These are phyloP conservation scores for Chaetothyriales sp. DNA, from an alignment of 2,329 filamentous ascomycete genomes.

Conservation along the genomic window DNA sequence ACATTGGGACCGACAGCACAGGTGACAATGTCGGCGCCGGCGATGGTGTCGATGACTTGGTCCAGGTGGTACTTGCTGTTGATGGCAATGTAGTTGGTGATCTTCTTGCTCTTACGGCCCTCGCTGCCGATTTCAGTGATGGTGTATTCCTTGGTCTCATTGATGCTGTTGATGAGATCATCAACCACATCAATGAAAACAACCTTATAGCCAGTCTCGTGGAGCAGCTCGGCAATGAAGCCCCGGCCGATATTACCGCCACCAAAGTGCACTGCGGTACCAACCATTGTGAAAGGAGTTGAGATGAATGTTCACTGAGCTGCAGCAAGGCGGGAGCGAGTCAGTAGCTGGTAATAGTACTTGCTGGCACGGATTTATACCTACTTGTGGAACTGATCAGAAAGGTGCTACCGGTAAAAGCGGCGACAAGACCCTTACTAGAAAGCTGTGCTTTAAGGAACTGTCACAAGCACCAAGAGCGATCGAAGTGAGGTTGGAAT, in stretches of 20 bases:
- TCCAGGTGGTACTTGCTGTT: conserved; percentile 80
- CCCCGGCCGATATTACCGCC: conserved; percentile 78
- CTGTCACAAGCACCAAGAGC: background rate
- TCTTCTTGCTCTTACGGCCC: conserved; percentile 65
- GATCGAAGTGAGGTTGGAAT: background rate
- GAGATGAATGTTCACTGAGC: background rate
- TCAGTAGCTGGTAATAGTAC: background rate
- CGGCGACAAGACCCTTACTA: background rate
- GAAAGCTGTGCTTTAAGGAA: background rate
- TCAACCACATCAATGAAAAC: conserved; percentile 93
- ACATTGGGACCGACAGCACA: conserved; percentile 95
- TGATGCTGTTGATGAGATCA: conserved; percentile 63
- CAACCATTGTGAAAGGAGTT: conserved; percentile 8
- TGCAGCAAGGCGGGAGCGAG: too few relatives aligned
- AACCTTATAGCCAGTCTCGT: conserved; percentile 90
- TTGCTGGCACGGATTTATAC: background rate
- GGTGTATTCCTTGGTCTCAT: conserved; percentile 63
- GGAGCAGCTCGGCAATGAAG: conserved; percentile 81
- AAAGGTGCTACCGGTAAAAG: background rate
- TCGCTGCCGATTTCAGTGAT: conserved; percentile 86
- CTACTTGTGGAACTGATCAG: background rate
- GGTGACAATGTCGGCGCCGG: conserved; percentile 78
- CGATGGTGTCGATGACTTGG: conserved; percentile 71
- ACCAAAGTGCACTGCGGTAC: conserved; percentile 70
- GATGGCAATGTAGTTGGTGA: conserved; percentile 93